Evolutionary conservation across 1,284 basidiomycete genomes (phyloP).

Genomic region (Boletus subluridellus): DNA sequence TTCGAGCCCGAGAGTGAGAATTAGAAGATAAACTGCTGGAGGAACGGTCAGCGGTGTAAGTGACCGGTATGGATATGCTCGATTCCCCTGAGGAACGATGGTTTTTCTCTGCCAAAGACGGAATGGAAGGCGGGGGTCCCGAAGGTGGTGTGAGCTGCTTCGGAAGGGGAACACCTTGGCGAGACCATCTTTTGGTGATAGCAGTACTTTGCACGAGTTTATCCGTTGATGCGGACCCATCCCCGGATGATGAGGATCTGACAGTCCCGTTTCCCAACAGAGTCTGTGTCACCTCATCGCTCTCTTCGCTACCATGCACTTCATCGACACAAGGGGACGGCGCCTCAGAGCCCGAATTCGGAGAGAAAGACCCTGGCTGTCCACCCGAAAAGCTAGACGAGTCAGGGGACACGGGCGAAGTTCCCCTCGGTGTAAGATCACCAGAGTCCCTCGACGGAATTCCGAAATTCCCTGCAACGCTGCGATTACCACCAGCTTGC

Average conservation of each 20-base stretch:
- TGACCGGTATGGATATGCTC: constrained; percentile 34
- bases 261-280: constrained; percentile 1
- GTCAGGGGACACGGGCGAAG: constrained; percentile 10
- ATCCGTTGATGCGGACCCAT: constrained; percentile 12
- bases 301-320: background rate
- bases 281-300: background rate
- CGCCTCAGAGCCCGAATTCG: background rate
- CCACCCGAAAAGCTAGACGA: constrained; percentile 5
- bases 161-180: constrained; percentile 50
- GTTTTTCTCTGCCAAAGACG: constrained; percentile 24
- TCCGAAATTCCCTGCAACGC: constrained; percentile 33
- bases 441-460: constrained; percentile 15
- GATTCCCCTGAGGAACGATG: constrained; percentile 22
- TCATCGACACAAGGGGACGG: constrained; percentile 1
- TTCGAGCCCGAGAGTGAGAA: constrained; percentile 32
- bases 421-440: constrained; percentile 9
- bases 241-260: background rate
- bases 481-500: constrained; percentile 32
- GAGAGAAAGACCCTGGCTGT: constrained; percentile 6
- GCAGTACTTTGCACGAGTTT: constrained; percentile 25
- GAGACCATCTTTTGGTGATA: constrained; percentile 54
- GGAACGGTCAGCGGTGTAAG: constrained; percentile 37
- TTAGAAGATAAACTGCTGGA: constrained; percentile 46
- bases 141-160: constrained; percentile 54
- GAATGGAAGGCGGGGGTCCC: constrained; percentile 55